Base-by-base conservation (phyloP, 257 asterid species). In the Penstemon davidsonii region DNA sequence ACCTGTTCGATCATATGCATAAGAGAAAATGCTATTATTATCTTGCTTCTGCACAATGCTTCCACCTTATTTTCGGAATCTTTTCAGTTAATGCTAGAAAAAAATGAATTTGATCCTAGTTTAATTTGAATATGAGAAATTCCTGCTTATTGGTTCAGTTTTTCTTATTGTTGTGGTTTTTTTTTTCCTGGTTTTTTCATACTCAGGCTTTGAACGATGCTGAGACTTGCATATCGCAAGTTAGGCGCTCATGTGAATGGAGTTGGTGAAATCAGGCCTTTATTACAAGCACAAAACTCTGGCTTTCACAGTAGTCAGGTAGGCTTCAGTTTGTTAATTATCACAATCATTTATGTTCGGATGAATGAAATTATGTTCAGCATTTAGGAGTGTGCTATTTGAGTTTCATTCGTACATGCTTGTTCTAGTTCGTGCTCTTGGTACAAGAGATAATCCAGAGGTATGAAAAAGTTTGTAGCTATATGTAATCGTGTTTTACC, bases 301-400 rank as follows among this genome's bases (percentile, higher is more conserved):
- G 64, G 74, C 63, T 79, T 86, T 62, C 94, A 86, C 60, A 64
- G 85, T 78, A 75, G 80, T 40, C 87, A 79, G 90, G 96, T 86
- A 62, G 66, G 62, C 37, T 60, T 41, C 3, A 13, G 5, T 46
- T 55, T 53, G 46, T 41, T 13, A 56, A 41, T 66, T 19, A 18
- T 6, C 47, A 55, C 5, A 13, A 43, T 4, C 9, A 5, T n/a
- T 40, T 46, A n/a, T 64, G 6, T 45, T 47, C 46, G 6, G 54
- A 58, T 6, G 58, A 25, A n/a, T 36, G 52, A 19, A 43, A 49
- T 9, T 49, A 3, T 49, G 4, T 4, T 10, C 52, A n/a, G 15
- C 11, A 8, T 43, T 60, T 61, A 12, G 43, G 33, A 38, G 36
- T 51, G 4, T 37, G 25, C 6, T n/a, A 3, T 15, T 51, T 50